Percentiles rank a stretch among this genome's conserved stretches.
phyloP scores from a whole-genome alignment of 768 basidiomycete genomes.

The Leccinum fibrillosum region DNA sequence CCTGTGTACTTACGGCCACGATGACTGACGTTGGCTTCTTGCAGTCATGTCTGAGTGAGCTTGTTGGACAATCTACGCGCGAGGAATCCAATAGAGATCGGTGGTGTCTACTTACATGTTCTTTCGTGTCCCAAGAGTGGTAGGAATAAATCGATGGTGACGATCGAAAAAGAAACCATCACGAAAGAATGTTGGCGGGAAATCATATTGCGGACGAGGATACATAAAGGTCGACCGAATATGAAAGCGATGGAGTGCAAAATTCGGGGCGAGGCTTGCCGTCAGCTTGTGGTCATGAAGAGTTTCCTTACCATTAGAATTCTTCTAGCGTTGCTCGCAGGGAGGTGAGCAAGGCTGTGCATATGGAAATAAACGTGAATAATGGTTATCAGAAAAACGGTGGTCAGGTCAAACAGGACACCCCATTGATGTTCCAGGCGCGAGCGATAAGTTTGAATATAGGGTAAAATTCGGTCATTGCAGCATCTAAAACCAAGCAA shows the following conservation, averaged over 20 bases:
- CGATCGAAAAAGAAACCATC: background rate
- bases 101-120: background rate
- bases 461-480: too few species aligned
- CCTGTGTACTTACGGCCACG: background rate
- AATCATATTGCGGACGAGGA: background rate
- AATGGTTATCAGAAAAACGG: conserved; percentile 13
- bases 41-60: background rate
- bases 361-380: conserved; percentile 14
- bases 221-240: background rate
- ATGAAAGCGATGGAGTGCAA: background rate
- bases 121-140: background rate
- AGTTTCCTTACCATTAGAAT: background rate
- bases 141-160: background rate
- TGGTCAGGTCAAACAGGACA: too few species aligned
- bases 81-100: background rate
- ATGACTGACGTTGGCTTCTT: background rate
- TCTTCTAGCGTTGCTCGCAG: background rate
- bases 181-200: background rate
- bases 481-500: conserved; percentile 4
- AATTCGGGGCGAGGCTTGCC: background rate
- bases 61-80: background rate
- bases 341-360: background rate
- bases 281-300: background rate
- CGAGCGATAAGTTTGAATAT: too few species aligned
- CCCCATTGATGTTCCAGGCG: background rate